Conservation (phyloP, 495 filamentous ascomycete genomes). For the Aspergillus mulundensis region DNA sequence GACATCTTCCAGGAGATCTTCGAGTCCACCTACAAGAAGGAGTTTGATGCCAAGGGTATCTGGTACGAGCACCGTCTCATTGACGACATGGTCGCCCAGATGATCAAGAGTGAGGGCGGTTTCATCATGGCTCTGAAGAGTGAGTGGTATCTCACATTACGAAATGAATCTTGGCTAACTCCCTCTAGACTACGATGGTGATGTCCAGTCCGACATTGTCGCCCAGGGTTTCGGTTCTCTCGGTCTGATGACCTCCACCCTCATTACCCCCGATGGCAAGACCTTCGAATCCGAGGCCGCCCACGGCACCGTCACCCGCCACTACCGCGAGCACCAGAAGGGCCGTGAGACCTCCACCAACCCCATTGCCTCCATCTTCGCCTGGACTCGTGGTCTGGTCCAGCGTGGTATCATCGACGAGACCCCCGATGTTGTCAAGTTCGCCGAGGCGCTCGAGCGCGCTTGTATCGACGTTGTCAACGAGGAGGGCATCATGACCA, state of each 20-base stretch:
- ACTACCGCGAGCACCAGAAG: conserved; percentile 98
- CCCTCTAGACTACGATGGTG: conserved; percentile 85
- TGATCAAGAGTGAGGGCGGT: conserved; percentile 96
- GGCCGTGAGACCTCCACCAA: conserved; percentile 96
- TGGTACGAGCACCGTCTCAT: conserved; percentile 99
- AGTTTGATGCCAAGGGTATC: conserved; percentile 85
- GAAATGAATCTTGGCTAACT: neutral
- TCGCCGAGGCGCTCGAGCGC: conserved; percentile 85
- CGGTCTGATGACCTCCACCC: conserved; percentile 95
- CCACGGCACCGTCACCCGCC: conserved; percentile 95
- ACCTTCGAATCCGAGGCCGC: conserved; percentile 97
- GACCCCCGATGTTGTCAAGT: conserved; percentile 81
- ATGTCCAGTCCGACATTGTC: conserved; percentile 97
- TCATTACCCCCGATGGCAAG: conserved; percentile 91
- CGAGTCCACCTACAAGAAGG: conserved; percentile 76
- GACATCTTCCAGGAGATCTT: conserved; percentile 99
- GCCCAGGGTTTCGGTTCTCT: conserved; percentile 98
- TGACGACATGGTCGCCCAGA: conserved; percentile 99
- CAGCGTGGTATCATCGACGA: conserved; percentile 87
- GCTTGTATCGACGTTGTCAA: conserved; percentile 95
- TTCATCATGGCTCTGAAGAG: conserved; percentile 98
- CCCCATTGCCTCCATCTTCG: conserved; percentile 97
- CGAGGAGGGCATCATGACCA: conserved; percentile 94
- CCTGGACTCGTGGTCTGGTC: conserved; percentile 93
- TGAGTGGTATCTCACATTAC: conserved; percentile 34